Base-by-base conservation (phyloP, 345 rosid genomes). In the Citrus mangshanensis region DNA sequence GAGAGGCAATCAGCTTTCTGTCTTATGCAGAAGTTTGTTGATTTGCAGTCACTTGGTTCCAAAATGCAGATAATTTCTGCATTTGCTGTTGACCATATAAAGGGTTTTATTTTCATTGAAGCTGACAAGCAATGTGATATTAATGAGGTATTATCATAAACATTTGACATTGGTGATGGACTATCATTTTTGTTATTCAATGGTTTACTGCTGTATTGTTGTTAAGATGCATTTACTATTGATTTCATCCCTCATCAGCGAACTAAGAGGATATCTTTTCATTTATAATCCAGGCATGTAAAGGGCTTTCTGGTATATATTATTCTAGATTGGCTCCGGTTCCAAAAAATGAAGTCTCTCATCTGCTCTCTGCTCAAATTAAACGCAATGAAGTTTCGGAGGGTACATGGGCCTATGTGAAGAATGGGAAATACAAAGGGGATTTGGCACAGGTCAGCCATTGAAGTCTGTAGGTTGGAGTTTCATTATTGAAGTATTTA, bases 1-100 rank as follows among this genome's bases (percentile, higher is more conserved):
- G 98, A 96, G 88, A 88, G 82, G 83, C 92, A 88, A 78, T 90
- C 89, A 1, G 94, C 86, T 42, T 91, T 96, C 82, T 96, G 97
- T 79, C 91, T 96, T 72, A 96, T 93, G 98, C 97, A 93, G 90
- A 96, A 96, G 79, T 96, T 87, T 88, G 87, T 87, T n/a, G 95
- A 94, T 85, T 38, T 94, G 86, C 79, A 86, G 71, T 82, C 90
- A 82, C 82, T 91, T 7, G 94, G 91, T 65, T 85, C 74, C 76
- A 90, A 86, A 60, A 68, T 96, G 69, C 85, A 87, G 85, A 90
- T 91, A 72, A 76, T 93, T 71, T 93, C 98, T 74, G 97, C 89
- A 51, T 91, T 94, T 79, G 74, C 88, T 61, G 87, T 88, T 83
- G 97, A 96, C 69, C 97, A 91, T 77, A 70, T 89, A 49, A 93